A percentile compares a stretch with the other conserved stretches of the same genome.
Evolutionary conservation across 805 yeast species (phyloP).

Genomic region (Ogataea nakhonphanomensis): DNA sequence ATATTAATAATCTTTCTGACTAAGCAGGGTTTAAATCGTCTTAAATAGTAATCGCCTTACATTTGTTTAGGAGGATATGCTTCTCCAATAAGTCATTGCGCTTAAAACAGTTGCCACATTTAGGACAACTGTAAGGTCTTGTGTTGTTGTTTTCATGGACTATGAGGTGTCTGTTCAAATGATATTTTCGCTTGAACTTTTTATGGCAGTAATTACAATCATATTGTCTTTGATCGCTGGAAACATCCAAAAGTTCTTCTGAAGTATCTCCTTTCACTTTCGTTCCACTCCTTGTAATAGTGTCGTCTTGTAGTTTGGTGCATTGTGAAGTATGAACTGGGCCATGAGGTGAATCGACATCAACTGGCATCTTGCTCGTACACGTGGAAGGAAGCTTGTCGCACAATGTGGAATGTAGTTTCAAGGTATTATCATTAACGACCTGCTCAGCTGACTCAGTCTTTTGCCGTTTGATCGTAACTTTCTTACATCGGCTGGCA

Average conservation of each 20-base stretch:
- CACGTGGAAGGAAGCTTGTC: too few species aligned
- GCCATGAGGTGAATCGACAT: too few species aligned
- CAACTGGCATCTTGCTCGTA: too few species aligned
- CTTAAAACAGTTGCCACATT: constrained; percentile 18
- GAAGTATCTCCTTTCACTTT: too few species aligned
- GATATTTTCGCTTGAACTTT: constrained; percentile 21
- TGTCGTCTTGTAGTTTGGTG: too few species aligned
- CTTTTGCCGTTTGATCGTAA: constrained; percentile 2
- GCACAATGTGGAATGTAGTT: too few species aligned
- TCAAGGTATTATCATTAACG: neutral
- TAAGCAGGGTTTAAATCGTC: too few species aligned
- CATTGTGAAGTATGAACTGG: too few species aligned
- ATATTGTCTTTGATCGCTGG: constrained; percentile 11
- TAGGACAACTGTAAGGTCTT: constrained; percentile 18
- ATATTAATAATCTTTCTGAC: too few species aligned
- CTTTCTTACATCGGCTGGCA: constrained; percentile 17
- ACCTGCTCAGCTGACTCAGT: constrained; percentile 1
- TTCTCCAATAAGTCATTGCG: constrained; percentile 20
- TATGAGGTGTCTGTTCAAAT: constrained; percentile 19
- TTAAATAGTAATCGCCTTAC: constrained; percentile 1
- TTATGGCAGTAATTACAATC: constrained; percentile 17
- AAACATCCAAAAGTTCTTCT: too few species aligned
- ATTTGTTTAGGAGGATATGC: constrained; percentile 16
- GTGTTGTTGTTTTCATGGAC: constrained; percentile 17
- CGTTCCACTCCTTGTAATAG: too few species aligned